Conservation (phyloP, 306 rosid genomes). For the Rubus idaeus region DNA sequence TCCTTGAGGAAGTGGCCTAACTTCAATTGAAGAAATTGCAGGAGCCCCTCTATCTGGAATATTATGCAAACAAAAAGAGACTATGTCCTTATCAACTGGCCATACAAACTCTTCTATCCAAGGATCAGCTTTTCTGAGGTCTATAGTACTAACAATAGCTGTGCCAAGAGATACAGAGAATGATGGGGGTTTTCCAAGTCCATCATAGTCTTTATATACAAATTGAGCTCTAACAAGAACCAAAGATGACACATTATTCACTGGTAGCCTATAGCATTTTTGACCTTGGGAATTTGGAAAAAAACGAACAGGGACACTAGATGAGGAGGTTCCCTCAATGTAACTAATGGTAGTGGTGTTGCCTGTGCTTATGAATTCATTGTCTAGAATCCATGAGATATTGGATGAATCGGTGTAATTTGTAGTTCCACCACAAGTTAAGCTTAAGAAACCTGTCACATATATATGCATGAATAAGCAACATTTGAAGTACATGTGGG, state of each 20-base stretch:
- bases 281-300: conserved; percentile 48
- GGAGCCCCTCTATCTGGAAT: conserved; percentile 60
- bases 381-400: conserved; percentile 78
- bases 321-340: conserved; percentile 34
- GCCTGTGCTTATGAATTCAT: conserved; percentile 54
- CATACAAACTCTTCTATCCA: conserved; percentile 80
- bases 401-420: conserved; percentile 56
- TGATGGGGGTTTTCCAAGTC: conserved; percentile 60
- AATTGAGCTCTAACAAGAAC: conserved; percentile 78
- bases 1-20: conserved; percentile 73
- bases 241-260: conserved; percentile 49
- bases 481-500: not conserved
- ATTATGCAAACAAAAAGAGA: conserved; percentile 60
- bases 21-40: conserved; percentile 72
- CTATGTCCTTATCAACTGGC: conserved; percentile 53
- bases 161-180: conserved; percentile 84
- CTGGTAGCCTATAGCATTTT: conserved; percentile 56
- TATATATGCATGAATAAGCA: conserved; percentile 24
- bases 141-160: conserved; percentile 51
- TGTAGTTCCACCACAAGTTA: conserved; percentile 78
- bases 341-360: conserved; percentile 41
- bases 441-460: conserved; percentile 80
- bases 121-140: conserved; percentile 64
- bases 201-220: conserved; percentile 76
- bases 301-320: conserved; percentile 47